Base-by-base conservation (phyloP, 331 rosid genomes). In the Pyrus hybrid region DNA sequence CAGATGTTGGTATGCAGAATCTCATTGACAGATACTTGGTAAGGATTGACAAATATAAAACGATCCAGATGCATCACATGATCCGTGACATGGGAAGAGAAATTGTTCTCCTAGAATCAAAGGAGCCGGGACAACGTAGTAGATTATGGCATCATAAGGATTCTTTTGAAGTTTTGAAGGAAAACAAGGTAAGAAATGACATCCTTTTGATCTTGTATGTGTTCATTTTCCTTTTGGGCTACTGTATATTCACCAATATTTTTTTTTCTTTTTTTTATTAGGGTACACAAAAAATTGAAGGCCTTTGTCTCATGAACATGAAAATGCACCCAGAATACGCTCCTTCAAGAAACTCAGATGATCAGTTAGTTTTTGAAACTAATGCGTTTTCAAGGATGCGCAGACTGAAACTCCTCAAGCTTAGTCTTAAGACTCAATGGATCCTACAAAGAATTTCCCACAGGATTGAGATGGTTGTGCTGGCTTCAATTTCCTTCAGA, bases 51-150 rank as follows among this genome's bases (percentile, higher is more conserved):
- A 2, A 2, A 6, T 0, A 3, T 5, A 25, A 68, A 3, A 28
- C 3, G 18, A 6, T 77, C 33, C 11, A 33, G 18, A 77, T 77
- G 80, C 80, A 77, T 77, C 8, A 68, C 20, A 8, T 77, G 43
- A 60, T 77, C 25, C 41, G 57, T 2, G 80, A 77, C 3, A 60
- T 77, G 70, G 75, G 75, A 28, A 57, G 51, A 20, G 49, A 6
- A 12, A 60, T 77, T 26, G 75, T 68, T 8, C 68, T 23, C 14
- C 8, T n/a, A 26, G 33, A 58, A 14, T 60, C 47, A 3, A 6
- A 21, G 22, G 30, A 77, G 2, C 75, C 63, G 0, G 53, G 13
- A 14, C 10, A 21, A 13, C 47, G 53, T 0, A 77, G 70, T 69
- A 58, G 80, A 9, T 2, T 77, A 4, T 68, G 80, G 80, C 4